A percentile compares a stretch with the other conserved stretches of the same genome.
phyloP scores from a whole-genome alignment of 2,329 filamentous ascomycete species.

The Drechmeria coniospora region DNA sequence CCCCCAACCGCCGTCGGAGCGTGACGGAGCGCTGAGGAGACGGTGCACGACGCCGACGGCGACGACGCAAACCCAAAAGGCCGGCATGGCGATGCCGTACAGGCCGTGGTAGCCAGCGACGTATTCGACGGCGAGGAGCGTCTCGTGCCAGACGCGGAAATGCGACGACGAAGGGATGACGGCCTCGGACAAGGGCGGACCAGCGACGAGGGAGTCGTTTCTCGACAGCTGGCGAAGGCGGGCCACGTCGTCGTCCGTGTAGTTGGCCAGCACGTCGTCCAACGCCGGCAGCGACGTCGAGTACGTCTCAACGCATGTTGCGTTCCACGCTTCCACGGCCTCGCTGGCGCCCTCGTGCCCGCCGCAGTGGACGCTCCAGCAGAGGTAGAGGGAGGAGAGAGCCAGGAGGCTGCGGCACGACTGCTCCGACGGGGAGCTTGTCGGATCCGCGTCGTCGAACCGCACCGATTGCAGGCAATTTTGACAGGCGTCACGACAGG shows the following conservation, averaged over 20 bases:
- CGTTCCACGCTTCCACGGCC: constrained; percentile 15
- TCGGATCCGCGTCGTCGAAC: constrained; percentile 15
- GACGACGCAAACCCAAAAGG: constrained; percentile 25
- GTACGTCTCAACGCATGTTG: constrained; percentile 15
- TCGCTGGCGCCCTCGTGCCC: constrained; percentile 9
- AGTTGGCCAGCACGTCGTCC: constrained; percentile 18
- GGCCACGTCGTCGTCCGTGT: constrained; percentile 17
- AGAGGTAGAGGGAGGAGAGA: constrained; percentile 21
- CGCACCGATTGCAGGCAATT: constrained; percentile 11
- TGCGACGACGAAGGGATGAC: constrained; percentile 19
- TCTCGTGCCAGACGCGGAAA: constrained; percentile 20
- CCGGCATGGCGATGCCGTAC: constrained; percentile 21
- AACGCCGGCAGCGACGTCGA: constrained; percentile 17
- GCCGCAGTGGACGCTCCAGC: constrained; percentile 20
- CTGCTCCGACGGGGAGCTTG: constrained; percentile 6
- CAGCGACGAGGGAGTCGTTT: constrained; percentile 9
- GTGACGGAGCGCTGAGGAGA: no score
- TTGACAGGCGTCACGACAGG: constrained; percentile 20
- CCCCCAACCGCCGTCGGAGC: no score
- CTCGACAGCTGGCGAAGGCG: constrained; percentile 13
- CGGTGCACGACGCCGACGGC: constrained; percentile 18
- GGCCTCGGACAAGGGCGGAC: constrained; percentile 10
- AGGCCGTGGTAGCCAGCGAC: constrained; percentile 17
- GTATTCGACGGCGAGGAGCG: constrained; percentile 21
- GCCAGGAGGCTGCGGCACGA: constrained; percentile 15